Conservation (phyloP, 768 basidiomycete genomes). For the Lentinula boryana region DNA sequence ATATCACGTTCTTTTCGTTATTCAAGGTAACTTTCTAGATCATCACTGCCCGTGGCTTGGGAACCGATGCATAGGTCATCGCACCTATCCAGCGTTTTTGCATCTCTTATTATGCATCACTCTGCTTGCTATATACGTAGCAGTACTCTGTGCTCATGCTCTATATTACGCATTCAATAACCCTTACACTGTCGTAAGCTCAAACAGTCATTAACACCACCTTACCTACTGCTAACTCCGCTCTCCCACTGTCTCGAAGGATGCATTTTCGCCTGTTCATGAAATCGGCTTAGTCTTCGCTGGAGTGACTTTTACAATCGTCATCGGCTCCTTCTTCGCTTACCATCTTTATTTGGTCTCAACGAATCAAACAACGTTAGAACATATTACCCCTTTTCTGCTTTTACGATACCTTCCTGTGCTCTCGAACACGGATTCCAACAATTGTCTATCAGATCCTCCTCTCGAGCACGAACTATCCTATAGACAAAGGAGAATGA, state of each 20-base stretch:
- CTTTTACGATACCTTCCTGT: conserved; percentile 67
- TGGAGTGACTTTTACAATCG: conserved; percentile 53
- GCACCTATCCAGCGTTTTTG: conserved; percentile 80
- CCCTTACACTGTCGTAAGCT: conserved; percentile 54
- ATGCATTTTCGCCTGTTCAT: conserved; percentile 63
- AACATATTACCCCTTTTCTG: conserved; percentile 69
- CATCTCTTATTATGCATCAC: conserved; percentile 68
- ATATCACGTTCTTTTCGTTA: conserved; percentile 7
- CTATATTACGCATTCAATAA: conserved; percentile 64
- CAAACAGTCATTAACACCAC: background rate
- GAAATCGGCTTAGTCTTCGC: conserved; percentile 58
- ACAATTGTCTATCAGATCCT: conserved; percentile 54
- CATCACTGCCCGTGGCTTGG: conserved; percentile 88
- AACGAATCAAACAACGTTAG: conserved; percentile 87
- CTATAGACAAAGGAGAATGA: conserved; percentile 54
- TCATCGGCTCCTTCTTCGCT: conserved; percentile 68
- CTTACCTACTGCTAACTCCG: background rate
- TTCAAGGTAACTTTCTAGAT: conserved; percentile 34
- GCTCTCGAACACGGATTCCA: conserved; percentile 37
- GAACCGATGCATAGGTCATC: conserved; percentile 70
- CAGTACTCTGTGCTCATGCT: conserved; percentile 43
- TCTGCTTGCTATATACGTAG: conserved; percentile 56
- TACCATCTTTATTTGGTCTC: conserved; percentile 76
- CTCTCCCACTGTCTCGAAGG: conserved; percentile 27
- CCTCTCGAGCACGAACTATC: conserved; percentile 71